Percentiles rank a stretch among this genome's conserved stretches.
phyloP scores from a whole-genome alignment of 1,284 basidiomycete genomes.

The Coniferiporia sulphurascens region DNA sequence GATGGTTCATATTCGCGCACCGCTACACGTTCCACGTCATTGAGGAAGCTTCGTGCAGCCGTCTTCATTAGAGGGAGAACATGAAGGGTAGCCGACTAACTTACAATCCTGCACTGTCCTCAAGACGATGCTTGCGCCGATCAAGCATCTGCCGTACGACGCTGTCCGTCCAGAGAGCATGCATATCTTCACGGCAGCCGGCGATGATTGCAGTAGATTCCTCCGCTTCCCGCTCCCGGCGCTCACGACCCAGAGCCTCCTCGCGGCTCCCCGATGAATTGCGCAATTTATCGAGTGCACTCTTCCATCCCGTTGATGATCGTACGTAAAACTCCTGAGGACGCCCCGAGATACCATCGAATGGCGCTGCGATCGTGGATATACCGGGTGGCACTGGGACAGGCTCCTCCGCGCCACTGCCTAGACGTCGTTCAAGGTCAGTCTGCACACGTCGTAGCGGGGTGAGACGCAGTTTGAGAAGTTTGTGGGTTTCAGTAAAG shows the following conservation, averaged over 20 bases:
- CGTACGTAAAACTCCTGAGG: conserved; percentile 66
- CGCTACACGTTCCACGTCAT: conserved; percentile 66
- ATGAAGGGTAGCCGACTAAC: conserved; percentile 24
- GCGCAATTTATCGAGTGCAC: conserved; percentile 47
- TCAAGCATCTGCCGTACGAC: conserved; percentile 54
- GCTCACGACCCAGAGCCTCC: conserved; percentile 33
- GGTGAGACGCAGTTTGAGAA: conserved; percentile 51
- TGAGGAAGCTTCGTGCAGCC: conserved; percentile 49
- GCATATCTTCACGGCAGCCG: conserved; percentile 54
- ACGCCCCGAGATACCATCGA: conserved; percentile 28
- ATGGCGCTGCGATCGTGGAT: conserved; percentile 37
- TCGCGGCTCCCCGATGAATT: conserved; percentile 34
- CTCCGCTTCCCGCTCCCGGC: conserved; percentile 44
- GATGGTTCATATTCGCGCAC: conserved; percentile 58
- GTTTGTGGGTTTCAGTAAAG: conserved; percentile 58
- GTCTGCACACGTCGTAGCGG: conserved; percentile 53
- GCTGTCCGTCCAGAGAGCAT: conserved; percentile 57
- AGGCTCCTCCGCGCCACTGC: conserved; percentile 16
- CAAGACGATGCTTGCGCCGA: conserved; percentile 58
- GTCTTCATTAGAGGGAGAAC: conserved; percentile 5
- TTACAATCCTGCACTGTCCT: conserved; percentile 72
- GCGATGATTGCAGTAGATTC: conserved; percentile 57
- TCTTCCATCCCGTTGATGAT: conserved; percentile 61
- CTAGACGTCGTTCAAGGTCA: conserved; percentile 53
- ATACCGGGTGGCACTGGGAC: background rate